Conservation (phyloP, 2,329 filamentous ascomycete genomes). For the Hyphodiscus sp. region DNA sequence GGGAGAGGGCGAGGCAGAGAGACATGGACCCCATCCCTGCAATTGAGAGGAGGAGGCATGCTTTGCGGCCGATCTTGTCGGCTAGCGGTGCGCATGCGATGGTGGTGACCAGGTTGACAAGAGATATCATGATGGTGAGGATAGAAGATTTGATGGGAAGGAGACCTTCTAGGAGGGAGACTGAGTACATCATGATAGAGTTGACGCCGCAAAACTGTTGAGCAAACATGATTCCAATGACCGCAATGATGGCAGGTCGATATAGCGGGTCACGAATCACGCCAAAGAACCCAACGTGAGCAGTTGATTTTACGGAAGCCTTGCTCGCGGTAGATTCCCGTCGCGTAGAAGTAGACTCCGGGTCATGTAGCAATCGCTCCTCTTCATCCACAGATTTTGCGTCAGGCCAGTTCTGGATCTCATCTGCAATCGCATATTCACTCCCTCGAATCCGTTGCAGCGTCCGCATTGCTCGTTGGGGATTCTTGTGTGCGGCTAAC, state of each 20-base stretch:
- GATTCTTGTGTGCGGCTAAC: constrained; percentile 62
- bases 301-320: constrained; percentile 22
- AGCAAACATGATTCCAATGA: constrained; percentile 84
- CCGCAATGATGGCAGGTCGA: constrained; percentile 70
- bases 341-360: constrained; percentile 11
- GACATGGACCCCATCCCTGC: constrained; percentile 77
- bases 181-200: constrained; percentile 97
- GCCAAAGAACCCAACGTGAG: constrained; percentile 53
- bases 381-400: constrained; percentile 27
- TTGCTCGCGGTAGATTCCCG: constrained; percentile 23
- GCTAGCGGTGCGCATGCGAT: constrained; percentile 75
- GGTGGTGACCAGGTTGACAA: constrained; percentile 80
- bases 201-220: constrained; percentile 95
- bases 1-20: constrained; percentile 71
- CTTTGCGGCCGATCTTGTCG: constrained; percentile 82
- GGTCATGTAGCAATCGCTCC: constrained; percentile 22
- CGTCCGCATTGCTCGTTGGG: constrained; percentile 54
- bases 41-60: constrained; percentile 76
- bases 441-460: constrained; percentile 72
- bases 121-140: constrained; percentile 81
- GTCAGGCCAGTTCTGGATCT: constrained; percentile 57
- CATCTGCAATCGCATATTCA: constrained; percentile 62
- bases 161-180: constrained; percentile 75
- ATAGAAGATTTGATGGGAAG: constrained; percentile 75
- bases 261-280: constrained; percentile 63